Conservation (phyloP, 495 filamentous ascomycete species). For the Penicillium cataractarum region DNA sequence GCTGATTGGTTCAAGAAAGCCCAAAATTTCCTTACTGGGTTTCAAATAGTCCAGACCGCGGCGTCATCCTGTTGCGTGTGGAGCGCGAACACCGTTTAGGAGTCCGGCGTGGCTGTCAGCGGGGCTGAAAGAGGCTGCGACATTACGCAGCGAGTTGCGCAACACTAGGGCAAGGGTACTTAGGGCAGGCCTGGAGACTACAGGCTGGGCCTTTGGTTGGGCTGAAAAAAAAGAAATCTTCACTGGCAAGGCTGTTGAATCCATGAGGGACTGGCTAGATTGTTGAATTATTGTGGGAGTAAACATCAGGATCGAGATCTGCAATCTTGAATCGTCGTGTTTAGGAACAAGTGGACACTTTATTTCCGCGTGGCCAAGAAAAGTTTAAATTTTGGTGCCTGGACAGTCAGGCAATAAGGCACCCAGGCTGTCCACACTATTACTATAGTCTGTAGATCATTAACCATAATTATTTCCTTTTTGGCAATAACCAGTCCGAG, state of each 20-base stretch:
- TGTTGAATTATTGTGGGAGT: no score
- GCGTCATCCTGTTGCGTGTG: constrained; percentile 17
- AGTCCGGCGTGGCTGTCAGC: neutral
- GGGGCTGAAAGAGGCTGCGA: neutral
- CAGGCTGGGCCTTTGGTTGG: neutral
- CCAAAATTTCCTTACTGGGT: neutral
- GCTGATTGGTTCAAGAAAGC: neutral
- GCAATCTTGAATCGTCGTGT: neutral
- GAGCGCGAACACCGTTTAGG: neutral
- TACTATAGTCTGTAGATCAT: no score
- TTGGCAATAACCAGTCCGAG: no score
- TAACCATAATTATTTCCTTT: no score
- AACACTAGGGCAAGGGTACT: neutral
- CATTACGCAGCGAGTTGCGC: constrained; percentile 13
- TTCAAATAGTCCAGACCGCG: constrained; percentile 4
- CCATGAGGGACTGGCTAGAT: neutral
- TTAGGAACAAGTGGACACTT: no score
- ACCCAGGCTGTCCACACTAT: no score
- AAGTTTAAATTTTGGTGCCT: neutral
- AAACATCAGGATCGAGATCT: neutral
- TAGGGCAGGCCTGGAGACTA: neutral
- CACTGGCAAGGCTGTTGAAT: neutral
- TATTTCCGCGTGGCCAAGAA: neutral
- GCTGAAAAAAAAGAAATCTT: neutral
- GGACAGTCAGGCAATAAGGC: neutral